A percentile compares a stretch with the other conserved stretches of the same genome.
These are phyloP conservation scores for Furcasterigmium sp. DNA, from an alignment of 2,329 filamentous ascomycete genomes.

Conservation along the genomic window DNA sequence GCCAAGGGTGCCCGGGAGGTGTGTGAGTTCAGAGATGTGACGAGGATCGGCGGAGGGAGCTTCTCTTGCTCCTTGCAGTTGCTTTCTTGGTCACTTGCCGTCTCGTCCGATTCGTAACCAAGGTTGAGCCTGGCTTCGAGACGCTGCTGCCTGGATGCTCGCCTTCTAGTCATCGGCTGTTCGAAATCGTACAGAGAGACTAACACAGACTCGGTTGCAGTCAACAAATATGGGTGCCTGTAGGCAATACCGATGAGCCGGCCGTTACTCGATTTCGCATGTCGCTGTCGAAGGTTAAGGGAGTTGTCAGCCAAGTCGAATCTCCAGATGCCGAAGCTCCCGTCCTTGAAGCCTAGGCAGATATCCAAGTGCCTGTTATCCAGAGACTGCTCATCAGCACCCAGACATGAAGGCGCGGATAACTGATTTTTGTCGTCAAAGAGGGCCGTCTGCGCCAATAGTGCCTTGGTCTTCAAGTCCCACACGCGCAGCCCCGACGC, in stretches of 20 bases:
- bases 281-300: constrained; percentile 50
- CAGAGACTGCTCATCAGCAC: constrained; percentile 51
- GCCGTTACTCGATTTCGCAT: constrained; percentile 58
- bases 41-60: constrained; percentile 45
- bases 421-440: constrained; percentile 13
- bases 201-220: constrained; percentile 68
- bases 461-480: constrained; percentile 59
- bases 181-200: constrained; percentile 72
- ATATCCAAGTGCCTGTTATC: constrained; percentile 48
- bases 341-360: constrained; percentile 65
- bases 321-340: constrained; percentile 65
- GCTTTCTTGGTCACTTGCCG: constrained; percentile 3
- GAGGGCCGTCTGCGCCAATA: constrained; percentile 48
- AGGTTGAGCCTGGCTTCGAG: constrained; percentile 3
- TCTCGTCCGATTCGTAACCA: constrained; percentile 13
- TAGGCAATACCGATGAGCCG: constrained; percentile 67
- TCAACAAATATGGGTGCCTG: constrained; percentile 70
- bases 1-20: constrained; percentile 74
- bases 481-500: constrained; percentile 70
- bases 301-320: constrained; percentile 39
- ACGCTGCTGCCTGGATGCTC: constrained; percentile 3
- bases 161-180: constrained; percentile 11
- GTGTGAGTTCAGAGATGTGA: constrained; percentile 77
- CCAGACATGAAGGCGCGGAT: constrained; percentile 54
- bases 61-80: neutral